Evolutionary conservation across 192 early-diverging fungal species (phyloP), one percentile per base, ranked within the genome.

Genomic region (Gryganskiella cystojenkinii): DNA sequence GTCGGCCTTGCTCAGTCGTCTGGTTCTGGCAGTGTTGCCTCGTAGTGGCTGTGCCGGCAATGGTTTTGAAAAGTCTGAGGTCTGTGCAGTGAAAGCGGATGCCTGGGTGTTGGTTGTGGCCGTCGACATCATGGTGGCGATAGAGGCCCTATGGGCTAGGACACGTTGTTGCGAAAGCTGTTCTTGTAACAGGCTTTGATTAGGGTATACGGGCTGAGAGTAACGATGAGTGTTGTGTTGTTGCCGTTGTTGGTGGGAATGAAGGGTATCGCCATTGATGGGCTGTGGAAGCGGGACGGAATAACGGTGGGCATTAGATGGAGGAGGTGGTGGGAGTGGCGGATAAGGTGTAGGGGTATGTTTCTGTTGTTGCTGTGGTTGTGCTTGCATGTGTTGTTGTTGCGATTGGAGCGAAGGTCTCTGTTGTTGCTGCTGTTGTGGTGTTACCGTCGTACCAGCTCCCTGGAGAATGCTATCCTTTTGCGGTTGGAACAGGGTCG

Each of bases 71-170:
- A n/a, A 17, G 19, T 13, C 4, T 4, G 14, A 24, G 28, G 30
- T 47, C 44, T 46, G 11, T 11, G 52, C 47, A 20, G 20, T 28
- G 31, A 33, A 56, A 10, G 35, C 20, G 20, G 35, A 19, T 40
- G 20, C 35, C 33, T 52, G 24, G 37, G 44, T 27, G 27, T 33
- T 20, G 33, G 62, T 60, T 34, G 62, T 19, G 14, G n/a, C 19
- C 19, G 47, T 37, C 20, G 65, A 33, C 31, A 42, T 20, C 25
- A 67, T 31, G 3, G 65, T 56, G 28, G 46, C 22, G 5, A 67
- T 14, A 1, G 65, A 67, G 8, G 28, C 22, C 7, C 44, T 56
- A 34, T 59, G 56, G 27, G 46, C 15, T 1, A 59, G 28, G 22
- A 50, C 19, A 6, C 47, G 6, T 13, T 40, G 7, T 13, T 40